Evolutionary conservation across 2,329 filamentous ascomycete genomes (phyloP), one percentile per base, ranked within the genome.

Genomic region (Arthroderma uncinatum): DNA sequence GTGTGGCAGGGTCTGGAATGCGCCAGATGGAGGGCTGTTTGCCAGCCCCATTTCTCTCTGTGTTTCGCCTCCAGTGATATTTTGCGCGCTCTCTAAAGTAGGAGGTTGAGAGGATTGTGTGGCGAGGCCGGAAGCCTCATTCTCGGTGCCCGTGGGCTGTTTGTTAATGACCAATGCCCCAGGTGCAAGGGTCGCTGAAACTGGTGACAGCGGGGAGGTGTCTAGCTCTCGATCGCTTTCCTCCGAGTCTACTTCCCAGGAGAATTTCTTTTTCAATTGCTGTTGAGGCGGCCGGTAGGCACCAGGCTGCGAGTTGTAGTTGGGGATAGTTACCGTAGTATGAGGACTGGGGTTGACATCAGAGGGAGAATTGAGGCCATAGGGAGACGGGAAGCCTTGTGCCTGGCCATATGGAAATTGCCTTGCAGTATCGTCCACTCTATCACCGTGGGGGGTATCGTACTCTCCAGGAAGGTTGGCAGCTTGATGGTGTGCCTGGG

Each of bases 221-320:
- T 54, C 39, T 25, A 28, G 21, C 9, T 30, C 44, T 28, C 23
- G 25, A 10, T 48, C 44, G 6, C 62, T 16, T 60, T 48, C 61
- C 9, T 59, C 59, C 2, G 62, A 62, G 23, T 61, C 58, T 25
- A 60, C 57, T 60, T 76, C 74, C 74, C 74, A 76, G 1, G 74
- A 76, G 54, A 76, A 76, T 14, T 71, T 69, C 57, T 71, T 69
- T 58, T 69, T 67, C 12, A 60, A 16, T 5, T 30, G 44, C 21
- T 12, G 19, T n/a, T 30, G 10, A 28, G 44, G 25, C 23, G 19
- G 25, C 10, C 28, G 21, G 14, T 39, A 39, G 10, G 36, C 8
- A 12, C 36, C 14, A 2, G 36, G 42, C 21, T 47, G 44, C 4
- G 14, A 21, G 10, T 30, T 25, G 12, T 25, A 48, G 28, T 25